These are phyloP conservation scores for Physcomitrellopsis africana DNA, from an alignment of 225 moss, liverwort and hornwort genomes.

Conservation along the genomic window DNA sequence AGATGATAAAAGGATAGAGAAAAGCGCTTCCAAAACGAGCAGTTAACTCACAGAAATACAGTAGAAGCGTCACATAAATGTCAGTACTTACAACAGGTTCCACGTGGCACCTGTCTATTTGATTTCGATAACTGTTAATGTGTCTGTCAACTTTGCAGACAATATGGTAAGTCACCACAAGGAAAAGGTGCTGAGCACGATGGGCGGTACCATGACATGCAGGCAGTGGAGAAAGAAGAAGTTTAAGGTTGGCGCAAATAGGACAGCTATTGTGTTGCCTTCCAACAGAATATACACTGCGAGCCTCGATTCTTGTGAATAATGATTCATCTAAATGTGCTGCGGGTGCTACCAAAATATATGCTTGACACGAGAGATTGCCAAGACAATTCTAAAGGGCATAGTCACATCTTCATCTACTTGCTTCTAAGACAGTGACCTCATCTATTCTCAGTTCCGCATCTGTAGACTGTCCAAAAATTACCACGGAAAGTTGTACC, in stretches of 20 bases:
- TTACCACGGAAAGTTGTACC: conserved; percentile 69
- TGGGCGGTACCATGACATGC: background rate
- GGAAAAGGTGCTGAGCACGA: background rate
- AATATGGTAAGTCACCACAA: conserved; percentile 4
- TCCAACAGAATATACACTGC: background rate
- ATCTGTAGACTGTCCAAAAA: conserved; percentile 72
- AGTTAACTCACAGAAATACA: background rate
- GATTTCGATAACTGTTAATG: background rate
- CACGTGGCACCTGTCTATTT: background rate
- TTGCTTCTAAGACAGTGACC: conserved; percentile 49
- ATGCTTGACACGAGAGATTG: background rate
- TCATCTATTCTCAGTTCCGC: conserved; percentile 52
- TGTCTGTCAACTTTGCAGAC: background rate
- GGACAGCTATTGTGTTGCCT: background rate
- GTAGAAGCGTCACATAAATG: background rate
- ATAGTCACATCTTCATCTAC: conserved; percentile 27
- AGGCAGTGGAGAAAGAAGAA: background rate
- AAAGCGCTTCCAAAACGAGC: background rate
- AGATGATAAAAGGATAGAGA: background rate
- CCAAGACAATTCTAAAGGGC: background rate
- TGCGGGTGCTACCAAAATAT: background rate
- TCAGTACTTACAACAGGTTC: background rate
- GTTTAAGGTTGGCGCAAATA: background rate
- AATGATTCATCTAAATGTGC: background rate
- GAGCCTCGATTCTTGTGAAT: background rate